A percentile compares a stretch with the other conserved stretches of the same genome.
phyloP scores from a whole-genome alignment of 2,329 filamentous ascomycete species.

The Aspergillus carbonarius region DNA sequence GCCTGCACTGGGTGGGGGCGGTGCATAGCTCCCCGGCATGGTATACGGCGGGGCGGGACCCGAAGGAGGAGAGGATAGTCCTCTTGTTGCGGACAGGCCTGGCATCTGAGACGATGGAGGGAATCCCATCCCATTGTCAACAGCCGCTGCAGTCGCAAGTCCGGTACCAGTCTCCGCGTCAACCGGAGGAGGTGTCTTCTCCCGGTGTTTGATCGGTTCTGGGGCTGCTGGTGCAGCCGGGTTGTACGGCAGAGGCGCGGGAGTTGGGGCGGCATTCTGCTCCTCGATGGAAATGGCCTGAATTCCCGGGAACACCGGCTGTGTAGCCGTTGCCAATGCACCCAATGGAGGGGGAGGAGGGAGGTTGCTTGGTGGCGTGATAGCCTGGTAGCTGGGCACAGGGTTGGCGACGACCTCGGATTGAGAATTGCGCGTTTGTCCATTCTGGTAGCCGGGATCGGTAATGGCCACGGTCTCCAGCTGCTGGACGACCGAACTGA shows the following conservation, averaged over 20 bases:
- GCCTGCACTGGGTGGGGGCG: conserved; percentile 39
- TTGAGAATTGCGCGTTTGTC: conserved; percentile 42
- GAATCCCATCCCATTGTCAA: conserved; percentile 38
- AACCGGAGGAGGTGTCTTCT: conserved; percentile 64
- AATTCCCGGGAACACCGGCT: conserved; percentile 11
- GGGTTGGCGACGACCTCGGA: conserved; percentile 24
- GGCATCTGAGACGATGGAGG: conserved; percentile 28
- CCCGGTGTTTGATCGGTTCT: conserved; percentile 63
- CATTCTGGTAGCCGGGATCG: conserved; percentile 49
- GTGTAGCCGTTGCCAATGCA: conserved; percentile 16
- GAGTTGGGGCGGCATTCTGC: conserved; percentile 32
- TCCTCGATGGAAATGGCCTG: conserved; percentile 22
- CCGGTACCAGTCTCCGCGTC: conserved; percentile 53
- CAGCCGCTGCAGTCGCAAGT: conserved; percentile 42
- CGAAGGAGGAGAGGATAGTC: conserved; percentile 23
- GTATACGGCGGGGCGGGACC: conserved; percentile 24
- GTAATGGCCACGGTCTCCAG: conserved; percentile 62
- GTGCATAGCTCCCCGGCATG: conserved; percentile 30
- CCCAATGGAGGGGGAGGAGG: conserved; percentile 27
- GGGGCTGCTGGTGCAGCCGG: conserved; percentile 65
- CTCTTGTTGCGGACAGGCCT: neutral
- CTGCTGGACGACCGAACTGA: conserved; percentile 63
- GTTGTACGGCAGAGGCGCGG: conserved; percentile 61
- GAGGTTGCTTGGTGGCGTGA: conserved; percentile 23
- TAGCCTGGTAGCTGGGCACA: conserved; percentile 18